Base-by-base conservation (phyloP, 176 grass and related monocot genomes). In the Hyparrhenia diplandra region DNA sequence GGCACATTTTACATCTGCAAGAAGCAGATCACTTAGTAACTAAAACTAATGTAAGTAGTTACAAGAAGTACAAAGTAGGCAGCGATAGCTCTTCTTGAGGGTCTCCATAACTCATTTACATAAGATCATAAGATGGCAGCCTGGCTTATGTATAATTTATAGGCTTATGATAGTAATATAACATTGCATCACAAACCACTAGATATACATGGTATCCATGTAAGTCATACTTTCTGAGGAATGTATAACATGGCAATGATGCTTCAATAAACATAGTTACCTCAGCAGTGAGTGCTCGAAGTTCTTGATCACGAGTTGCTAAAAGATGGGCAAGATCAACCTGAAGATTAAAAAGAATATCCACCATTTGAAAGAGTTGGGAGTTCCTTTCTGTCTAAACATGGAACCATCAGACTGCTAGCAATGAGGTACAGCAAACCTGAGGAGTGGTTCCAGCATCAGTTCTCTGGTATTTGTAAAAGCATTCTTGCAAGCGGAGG, bases 251-350 rank as follows among this genome's bases (percentile, higher is more conserved):
- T 30, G 1, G 40, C 28, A 81, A 80, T n/a, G n/a, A 31, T 13
- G 58, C 14, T 80, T 72, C 61, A 52, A 54, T 12, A 78, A 14
- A 85, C 34, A 79, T 41, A 80, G 39, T 82, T 92, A 98, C 95
- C 95, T 95, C 95, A 30, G 95, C 88, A 7, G 90, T 91, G 52
- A 98, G 85, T 43, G 95, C 84, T 83, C 95, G 88, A n/a, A n/a
- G 90, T 91, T 98, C 95, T 93, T 98, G 95, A 77, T 98, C 92
- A 85, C 95, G 88, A n/a, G 95, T 91, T 77, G 92, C 95, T 83
- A n/a, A n/a, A 49, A 98, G 86, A 91, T 98, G 95, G 73, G 86
- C 92, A 84, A 98, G 90, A 59, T 98, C 95, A 84, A 94, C 95
- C 95, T 98, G 84, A 78, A 78, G 40, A 88, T 83, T 67, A 79